These are phyloP conservation scores for Eimeria praecox DNA, from an alignment of 169 alveolate species.

Conservation along the genomic window DNA sequence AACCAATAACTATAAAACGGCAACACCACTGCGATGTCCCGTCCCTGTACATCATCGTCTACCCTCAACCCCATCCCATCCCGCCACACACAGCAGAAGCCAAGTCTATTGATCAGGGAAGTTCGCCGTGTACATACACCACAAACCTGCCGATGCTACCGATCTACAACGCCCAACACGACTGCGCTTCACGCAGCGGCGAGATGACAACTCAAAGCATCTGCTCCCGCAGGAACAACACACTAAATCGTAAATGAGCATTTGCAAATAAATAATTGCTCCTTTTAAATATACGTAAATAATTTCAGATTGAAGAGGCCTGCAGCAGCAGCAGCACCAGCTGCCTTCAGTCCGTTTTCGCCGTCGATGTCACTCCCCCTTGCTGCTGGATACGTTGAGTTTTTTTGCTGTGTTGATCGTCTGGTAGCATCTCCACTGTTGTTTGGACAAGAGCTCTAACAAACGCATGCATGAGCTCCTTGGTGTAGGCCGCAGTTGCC, in stretches of 20 bases:
- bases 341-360: background rate
- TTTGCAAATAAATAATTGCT: background rate
- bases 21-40: background rate
- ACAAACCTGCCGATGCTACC: constrained; percentile 32
- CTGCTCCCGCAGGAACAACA: constrained; percentile 4
- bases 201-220: background rate
- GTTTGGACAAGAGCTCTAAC: constrained; percentile 85
- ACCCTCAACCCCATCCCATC: background rate
- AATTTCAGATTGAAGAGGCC: background rate
- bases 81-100: constrained; percentile 20
- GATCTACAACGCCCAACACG: background rate
- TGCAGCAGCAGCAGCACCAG: background rate
- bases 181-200: background rate
- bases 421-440: constrained; percentile 85
- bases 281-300: background rate
- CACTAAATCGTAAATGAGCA: background rate
- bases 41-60: background rate
- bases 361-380: background rate
- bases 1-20: background rate
- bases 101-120: background rate
- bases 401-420: constrained; percentile 19
- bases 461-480: constrained; percentile 86
- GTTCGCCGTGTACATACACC: constrained; percentile 21
- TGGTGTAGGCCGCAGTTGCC: constrained; percentile 87
- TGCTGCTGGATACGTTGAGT: background rate